Evolutionary conservation across 805 yeast genomes (phyloP).

Genomic region (Metschnikowia picachoensis): DNA sequence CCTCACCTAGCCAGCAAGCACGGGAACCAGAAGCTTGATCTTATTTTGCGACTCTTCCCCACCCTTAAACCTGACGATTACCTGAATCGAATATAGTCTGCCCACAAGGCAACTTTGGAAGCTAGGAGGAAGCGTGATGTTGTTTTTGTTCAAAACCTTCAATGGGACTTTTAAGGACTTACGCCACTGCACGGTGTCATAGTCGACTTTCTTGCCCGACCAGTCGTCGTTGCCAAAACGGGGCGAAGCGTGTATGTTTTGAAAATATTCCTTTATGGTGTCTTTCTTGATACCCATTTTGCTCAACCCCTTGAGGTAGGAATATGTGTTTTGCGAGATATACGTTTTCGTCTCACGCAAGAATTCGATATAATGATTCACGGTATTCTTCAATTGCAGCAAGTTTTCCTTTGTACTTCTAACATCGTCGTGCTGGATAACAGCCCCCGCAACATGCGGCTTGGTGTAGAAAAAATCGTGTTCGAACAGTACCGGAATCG

Average conservation of each 20-base stretch:
- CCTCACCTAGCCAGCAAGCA: slow-evolving; percentile 12
- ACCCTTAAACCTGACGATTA: slow-evolving; percentile 42
- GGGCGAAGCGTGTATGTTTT: slow-evolving; percentile 24
- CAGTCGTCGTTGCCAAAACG: slow-evolving; percentile 22
- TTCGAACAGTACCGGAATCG: slow-evolving; percentile 36
- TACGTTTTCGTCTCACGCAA: slow-evolving; percentile 31
- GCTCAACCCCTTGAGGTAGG: slow-evolving; percentile 37
- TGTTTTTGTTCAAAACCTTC: slow-evolving; percentile 38
- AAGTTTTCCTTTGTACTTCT: slow-evolving; percentile 33
- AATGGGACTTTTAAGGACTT: slow-evolving; percentile 40
- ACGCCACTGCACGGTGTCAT: slow-evolving; percentile 28
- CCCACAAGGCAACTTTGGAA: slow-evolving; percentile 64
- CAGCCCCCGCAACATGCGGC: slow-evolving; percentile 19
- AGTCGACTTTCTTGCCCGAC: slow-evolving; percentile 23
- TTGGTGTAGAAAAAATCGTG: slow-evolving; percentile 40
- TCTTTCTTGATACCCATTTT: slow-evolving; percentile 39
- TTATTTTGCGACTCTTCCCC: slow-evolving; percentile 21
- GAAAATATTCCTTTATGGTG: slow-evolving; percentile 35
- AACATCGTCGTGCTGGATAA: slow-evolving; percentile 23
- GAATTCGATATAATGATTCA: slow-evolving; percentile 30
- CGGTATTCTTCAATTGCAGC: slow-evolving; percentile 34
- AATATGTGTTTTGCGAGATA: slow-evolving; percentile 30
- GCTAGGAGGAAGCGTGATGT: slow-evolving; percentile 52
- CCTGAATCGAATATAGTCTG: slow-evolving; percentile 52
- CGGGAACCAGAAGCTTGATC: slow-evolving; percentile 16